These are phyloP conservation scores for Sophora flavescens DNA, from an alignment of 306 rosid species.

Conservation along the genomic window DNA sequence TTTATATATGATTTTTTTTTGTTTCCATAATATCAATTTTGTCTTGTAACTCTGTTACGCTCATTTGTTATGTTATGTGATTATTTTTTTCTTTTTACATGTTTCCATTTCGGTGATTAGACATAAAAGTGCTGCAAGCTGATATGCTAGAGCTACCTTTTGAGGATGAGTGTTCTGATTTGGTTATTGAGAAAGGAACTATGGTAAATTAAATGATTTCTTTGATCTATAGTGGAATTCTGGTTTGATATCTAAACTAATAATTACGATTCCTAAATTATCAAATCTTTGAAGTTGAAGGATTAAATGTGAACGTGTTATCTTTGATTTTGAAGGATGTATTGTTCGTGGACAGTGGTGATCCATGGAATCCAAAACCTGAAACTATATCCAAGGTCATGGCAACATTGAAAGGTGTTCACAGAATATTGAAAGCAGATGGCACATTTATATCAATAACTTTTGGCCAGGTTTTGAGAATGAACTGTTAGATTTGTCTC, in stretches of 20 bases:
- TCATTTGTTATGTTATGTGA: slow-evolving; percentile 2
- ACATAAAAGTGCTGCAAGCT: slow-evolving; percentile 89
- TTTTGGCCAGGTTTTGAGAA: slow-evolving; percentile 84
- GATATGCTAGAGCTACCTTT: slow-evolving; percentile 97
- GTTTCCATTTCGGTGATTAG: slow-evolving; percentile 58
- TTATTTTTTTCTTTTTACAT: neutral
- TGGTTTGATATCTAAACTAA: slow-evolving; percentile 35
- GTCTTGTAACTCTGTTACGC: neutral
- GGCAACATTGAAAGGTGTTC: slow-evolving; percentile 83
- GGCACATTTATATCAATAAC: slow-evolving; percentile 88
- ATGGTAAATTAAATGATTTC: slow-evolving; percentile 68
- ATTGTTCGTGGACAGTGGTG: slow-evolving; percentile 93
- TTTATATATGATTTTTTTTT: slow-evolving; percentile 2
- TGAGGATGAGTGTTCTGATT: slow-evolving; percentile 78
- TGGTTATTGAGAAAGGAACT: slow-evolving; percentile 96
- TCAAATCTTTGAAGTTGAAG: slow-evolving; percentile 1
- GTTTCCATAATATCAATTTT: neutral
- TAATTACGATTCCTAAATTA: slow-evolving; percentile 8
- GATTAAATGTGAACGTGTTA: slow-evolving; percentile 31
- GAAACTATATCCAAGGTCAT: slow-evolving; percentile 75
- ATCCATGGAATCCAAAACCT: slow-evolving; percentile 91
- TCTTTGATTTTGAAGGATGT: slow-evolving; percentile 78
- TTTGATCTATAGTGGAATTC: slow-evolving; percentile 36
- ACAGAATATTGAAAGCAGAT: slow-evolving; percentile 77
- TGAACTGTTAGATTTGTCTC: slow-evolving; percentile 35